phyloP scores from a whole-genome alignment of 2,329 filamentous ascomycete genomes.

The Hypomyces perniciosus region DNA sequence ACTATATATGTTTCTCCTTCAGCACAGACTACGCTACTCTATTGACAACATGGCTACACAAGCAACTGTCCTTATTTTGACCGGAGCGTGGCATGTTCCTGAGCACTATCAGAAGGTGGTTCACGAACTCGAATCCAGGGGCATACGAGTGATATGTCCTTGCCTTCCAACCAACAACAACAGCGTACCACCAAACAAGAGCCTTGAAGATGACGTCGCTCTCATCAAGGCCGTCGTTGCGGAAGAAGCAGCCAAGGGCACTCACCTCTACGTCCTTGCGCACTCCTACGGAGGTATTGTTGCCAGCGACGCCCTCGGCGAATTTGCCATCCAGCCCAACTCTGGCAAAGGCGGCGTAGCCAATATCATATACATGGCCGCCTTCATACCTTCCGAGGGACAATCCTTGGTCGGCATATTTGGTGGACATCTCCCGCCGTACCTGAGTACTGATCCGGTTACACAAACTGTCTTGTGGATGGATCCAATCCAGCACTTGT shows the following conservation, averaged over 20 bases:
- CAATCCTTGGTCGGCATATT: slow-evolving; percentile 3
- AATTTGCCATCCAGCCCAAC: slow-evolving; percentile 1
- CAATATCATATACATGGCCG: slow-evolving; percentile 1
- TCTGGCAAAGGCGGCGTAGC: neutral
- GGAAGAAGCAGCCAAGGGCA: slow-evolving; percentile 1
- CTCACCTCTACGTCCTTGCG: slow-evolving; percentile 2
- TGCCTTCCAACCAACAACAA: slow-evolving; percentile 16
- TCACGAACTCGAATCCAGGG: slow-evolving; percentile 8
- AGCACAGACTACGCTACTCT: too few species aligned
- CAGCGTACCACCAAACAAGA: slow-evolving; percentile 15
- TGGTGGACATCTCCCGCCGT: slow-evolving; percentile 4
- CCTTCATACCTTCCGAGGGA: slow-evolving; percentile 1
- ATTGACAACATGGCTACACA: neutral
- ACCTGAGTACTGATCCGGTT: neutral
- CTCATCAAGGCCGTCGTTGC: slow-evolving; percentile 9
- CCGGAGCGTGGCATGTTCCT: slow-evolving; percentile 17
- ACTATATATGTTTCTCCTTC: too few species aligned
- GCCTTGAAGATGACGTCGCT: slow-evolving; percentile 13
- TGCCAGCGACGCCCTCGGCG: neutral
- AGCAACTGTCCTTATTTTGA: slow-evolving; percentile 14
- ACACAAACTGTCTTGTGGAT: neutral
- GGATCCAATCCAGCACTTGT: slow-evolving; percentile 3
- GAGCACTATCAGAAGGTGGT: slow-evolving; percentile 14
- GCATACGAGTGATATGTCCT: slow-evolving; percentile 13
- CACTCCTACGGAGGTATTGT: slow-evolving; percentile 9